Evolutionary conservation across 2,329 filamentous ascomycete genomes (phyloP), one percentile per base, ranked within the genome.

Genomic region (Scedosporium minutisporum): DNA sequence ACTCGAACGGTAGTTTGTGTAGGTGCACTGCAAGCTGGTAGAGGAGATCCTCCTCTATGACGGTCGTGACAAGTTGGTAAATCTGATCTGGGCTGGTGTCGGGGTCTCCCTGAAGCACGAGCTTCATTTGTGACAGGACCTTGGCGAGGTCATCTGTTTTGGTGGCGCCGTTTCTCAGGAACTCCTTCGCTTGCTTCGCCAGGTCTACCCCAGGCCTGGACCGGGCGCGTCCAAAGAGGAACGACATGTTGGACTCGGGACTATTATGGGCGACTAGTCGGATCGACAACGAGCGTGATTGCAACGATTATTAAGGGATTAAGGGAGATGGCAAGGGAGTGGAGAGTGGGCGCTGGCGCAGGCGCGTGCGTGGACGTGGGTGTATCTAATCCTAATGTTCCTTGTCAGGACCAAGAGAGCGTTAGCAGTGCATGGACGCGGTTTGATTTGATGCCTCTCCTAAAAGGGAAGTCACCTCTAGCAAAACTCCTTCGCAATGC

Each of bases 21-120:
- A 99, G 88, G 71, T 89, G 89, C 65, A 87, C 82, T 21, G 93
- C 91, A 63, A 99, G 87, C 60, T 90, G 81, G 69, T 90, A 90
- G 53, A 99, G 86, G 6, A 99, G 82, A 73, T 96, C 92, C 77
- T 97, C 92, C 72, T 93, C 87, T 69, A 97, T 89, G 65, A 96
- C 86, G 67, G 89, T 86, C 63, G 87, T 88, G 61, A 97, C 88
- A 58, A 97, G 85, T 71, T 93, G 87, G 72, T 91, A 89, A 65
- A 96, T 89, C 74, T 95, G 89, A 67, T 97, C 92, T 23, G 92
- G 91, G 64, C 86, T 90, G 69, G 88, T 87, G 74, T 97, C 93
- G 69, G 86, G 82, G 74, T 99, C 95, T 76, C 91, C 95, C 80
- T 97, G 93, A 14, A 99, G 85, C 64, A 95, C 86, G 66, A 92